These are phyloP conservation scores for Podosphaera aphanis DNA, from an alignment of 2,329 filamentous ascomycete genomes.

Conservation along the genomic window DNA sequence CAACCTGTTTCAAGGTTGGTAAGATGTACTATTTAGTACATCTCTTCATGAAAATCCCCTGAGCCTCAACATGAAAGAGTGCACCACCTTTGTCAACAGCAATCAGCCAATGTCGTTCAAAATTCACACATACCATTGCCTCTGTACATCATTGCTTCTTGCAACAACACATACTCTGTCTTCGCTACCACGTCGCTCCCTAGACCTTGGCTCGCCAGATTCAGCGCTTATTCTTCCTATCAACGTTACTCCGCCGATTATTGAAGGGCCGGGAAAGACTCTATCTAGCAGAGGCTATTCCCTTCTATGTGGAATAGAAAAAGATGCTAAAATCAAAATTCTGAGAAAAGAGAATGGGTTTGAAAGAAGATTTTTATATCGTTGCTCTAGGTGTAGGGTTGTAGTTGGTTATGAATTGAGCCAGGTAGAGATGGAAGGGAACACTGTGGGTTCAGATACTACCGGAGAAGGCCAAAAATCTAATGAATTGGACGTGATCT, in stretches of 20 bases:
- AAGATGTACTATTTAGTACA: too few relatives aligned
- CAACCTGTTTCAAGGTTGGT: too few relatives aligned
- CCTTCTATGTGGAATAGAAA: conserved; percentile 24
- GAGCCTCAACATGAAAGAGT: too few relatives aligned
- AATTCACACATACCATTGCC: conserved; percentile 35
- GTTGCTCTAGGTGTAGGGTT: conserved; percentile 36
- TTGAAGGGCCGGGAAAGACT: conserved; percentile 2
- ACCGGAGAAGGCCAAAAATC: conserved; percentile 9
- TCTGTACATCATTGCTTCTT: conserved; percentile 41
- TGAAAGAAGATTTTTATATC: conserved; percentile 36
- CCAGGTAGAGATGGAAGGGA: conserved; percentile 3
- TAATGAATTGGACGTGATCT: conserved; percentile 24
- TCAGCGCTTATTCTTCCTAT: conserved; percentile 33
- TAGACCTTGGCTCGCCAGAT: conserved; percentile 20
- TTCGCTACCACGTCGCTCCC: conserved; percentile 26
- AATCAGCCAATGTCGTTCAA: background rate
- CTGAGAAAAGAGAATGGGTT: conserved; percentile 37
- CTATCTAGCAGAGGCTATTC: conserved; percentile 19
- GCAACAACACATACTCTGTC: conserved; percentile 30
- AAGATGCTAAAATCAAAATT: conserved; percentile 25
- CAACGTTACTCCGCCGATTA: conserved; percentile 12
- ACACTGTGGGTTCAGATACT: conserved; percentile 12
- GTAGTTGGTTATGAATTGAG: conserved; percentile 32
- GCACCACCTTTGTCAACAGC: too few relatives aligned
- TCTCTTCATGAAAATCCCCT: too few relatives aligned